A percentile compares a stretch with the other conserved stretches of the same genome.
phyloP scores from a whole-genome alignment of 2,329 filamentous ascomycete genomes.

The Sporothrix humicola region DNA sequence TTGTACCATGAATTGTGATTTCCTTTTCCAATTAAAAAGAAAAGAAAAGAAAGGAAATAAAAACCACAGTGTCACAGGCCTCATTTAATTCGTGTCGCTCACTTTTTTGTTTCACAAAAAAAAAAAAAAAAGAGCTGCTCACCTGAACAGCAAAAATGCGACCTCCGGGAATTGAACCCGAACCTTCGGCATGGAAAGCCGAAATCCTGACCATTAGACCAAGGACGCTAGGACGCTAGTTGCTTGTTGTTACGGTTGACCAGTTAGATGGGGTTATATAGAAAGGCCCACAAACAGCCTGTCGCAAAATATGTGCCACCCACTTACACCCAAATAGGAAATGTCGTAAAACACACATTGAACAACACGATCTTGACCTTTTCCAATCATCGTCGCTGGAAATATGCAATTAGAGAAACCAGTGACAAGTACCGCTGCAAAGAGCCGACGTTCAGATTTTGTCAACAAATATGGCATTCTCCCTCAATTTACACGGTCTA shows the following conservation, averaged over 20 bases:
- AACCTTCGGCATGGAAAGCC: conserved; percentile 27
- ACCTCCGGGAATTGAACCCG: conserved; percentile 26
- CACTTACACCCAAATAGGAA: conserved; percentile 19
- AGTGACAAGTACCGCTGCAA: no score
- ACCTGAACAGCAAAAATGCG: neutral
- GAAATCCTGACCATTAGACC: conserved; percentile 27
- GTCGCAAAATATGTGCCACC: neutral
- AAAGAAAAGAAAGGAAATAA: no score
- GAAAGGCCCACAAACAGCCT: neutral
- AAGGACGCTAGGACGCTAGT: conserved; percentile 19
- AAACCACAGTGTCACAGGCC: no score
- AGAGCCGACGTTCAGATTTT: no score
- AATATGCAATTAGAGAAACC: no score
- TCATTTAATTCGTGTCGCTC: no score
- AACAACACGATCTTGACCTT: neutral
- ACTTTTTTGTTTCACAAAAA: no score
- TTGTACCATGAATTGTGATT: no score
- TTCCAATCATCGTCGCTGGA: no score
- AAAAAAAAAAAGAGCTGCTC: neutral
- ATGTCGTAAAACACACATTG: neutral
- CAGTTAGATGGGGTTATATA: neutral
- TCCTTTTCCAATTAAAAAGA: no score
- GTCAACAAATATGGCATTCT: no score
- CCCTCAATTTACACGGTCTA: neutral
- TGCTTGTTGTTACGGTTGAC: neutral